Base-by-base conservation (phyloP, 768 basidiomycete genomes). In the Russula sp. region DNA sequence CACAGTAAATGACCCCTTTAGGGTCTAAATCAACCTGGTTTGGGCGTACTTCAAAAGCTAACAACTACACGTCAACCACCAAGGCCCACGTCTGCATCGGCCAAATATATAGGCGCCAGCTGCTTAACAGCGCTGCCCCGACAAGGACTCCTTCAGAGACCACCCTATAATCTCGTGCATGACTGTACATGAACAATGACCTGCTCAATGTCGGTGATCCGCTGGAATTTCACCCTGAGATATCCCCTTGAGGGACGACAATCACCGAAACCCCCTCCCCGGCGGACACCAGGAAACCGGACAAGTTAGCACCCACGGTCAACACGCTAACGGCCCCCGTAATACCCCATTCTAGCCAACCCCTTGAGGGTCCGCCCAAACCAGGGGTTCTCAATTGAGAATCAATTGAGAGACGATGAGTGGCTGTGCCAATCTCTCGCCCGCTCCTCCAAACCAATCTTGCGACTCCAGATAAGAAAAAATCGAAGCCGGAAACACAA, bases 1-100 rank as follows among this genome's bases (percentile, higher is more conserved):
- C 59, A 65, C 64, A 40, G 38, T 10, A 16, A 61, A 61, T 61
- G 64, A 65, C 64, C 64, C 64, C 64, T 61, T 65, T 60, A 65
- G 64, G 64, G 64, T 50, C 44, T 24, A 24, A 65, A 55, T 52
- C 40, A 42, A 65, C 32, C 18, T 52, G 34, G 18, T 57, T 61
- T 44, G 42, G 38, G 30, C 40, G 57, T 34, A 26, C 5, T 26
- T 22, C 48, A 24, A 22, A 61, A 42, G 14, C 30, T 26, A 28
- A 24, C 6, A 48, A 40, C 58, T 55, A 64, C 38, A 32, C 20
- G 10, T 13, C 46, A 22, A 22, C 36, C 49, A 26, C 42, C 1
- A 57, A 36, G 36, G 36, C 8, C 38, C 16, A 32, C 49, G 16
- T 51, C 55, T 22, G 38, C 11, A 16, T 30, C 22, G 32, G 28